Base-by-base conservation (phyloP, 768 basidiomycete genomes). In the Lenzites betulinus region DNA sequence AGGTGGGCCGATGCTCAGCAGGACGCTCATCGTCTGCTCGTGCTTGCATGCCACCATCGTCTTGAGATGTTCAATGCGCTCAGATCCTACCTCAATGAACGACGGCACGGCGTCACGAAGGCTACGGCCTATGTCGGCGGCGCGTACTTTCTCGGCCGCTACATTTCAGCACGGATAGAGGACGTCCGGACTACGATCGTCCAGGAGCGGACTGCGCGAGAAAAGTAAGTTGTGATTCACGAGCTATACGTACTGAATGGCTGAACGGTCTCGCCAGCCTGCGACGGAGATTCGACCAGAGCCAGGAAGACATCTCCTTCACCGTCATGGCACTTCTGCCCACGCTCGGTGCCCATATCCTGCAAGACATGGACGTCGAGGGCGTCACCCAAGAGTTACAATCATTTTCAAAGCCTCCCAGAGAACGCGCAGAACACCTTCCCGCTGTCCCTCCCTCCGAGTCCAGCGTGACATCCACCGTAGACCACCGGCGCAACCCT, bases 321-420 rank as follows among this genome's bases (percentile, higher is more conserved):
- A 93, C 89, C 0, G 77, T 89, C 49, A 83, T 89, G 69, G 85
- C 88, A 0, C 78, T 89, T 41, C 72, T 92, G 18, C 86, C 88
- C 1, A 86, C 87, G 1, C 79, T 93, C 18, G 80, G 84, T 7
- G 75, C 81, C 15, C 84, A 87, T 61, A 78, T 93, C 13, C 73
- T 89, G n/a, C 76, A 79, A 23, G 83, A 83, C 30, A 88, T 93
- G 84, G 86, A 93, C 63, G 88, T 93, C 18, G 92, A 93, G 64
- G 77, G 77, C 0, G 73, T 91, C 13, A 92, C 88, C 0, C 71
- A 79, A 16, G 87, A 80, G 63, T 67, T 85, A 20, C 82, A 83
- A 66, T 71, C 76, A 13, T 71, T 74, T 63, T 82, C 77, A 54
- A 80, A 71, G 47, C 69, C 76, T 2, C 41, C 73, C 54, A 58